phyloP scores from a whole-genome alignment of 306 rosid species.

The Hippophae tibetana region DNA sequence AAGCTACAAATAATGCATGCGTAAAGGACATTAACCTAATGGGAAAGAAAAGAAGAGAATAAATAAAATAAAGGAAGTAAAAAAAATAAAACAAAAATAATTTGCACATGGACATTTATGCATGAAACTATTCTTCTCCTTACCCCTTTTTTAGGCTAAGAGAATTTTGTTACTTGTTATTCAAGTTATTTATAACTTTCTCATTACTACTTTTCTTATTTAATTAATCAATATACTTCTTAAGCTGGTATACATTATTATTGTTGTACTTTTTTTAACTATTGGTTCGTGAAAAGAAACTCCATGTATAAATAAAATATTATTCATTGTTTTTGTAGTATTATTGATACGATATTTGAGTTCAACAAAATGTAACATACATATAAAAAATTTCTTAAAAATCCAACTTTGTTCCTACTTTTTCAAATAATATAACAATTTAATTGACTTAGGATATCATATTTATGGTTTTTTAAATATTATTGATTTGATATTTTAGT shows the following conservation, averaged over 20 bases:
- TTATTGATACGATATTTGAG: too few relatives aligned
- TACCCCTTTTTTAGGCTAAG: slow-evolving; percentile 18
- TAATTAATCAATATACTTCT: too few relatives aligned
- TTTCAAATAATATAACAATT: too few relatives aligned
- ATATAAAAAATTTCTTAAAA: too few relatives aligned
- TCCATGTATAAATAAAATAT: too few relatives aligned
- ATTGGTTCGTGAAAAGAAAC: background rate
- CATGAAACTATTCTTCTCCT: background rate
- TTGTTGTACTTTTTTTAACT: background rate
- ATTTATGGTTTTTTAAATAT: too few relatives aligned
- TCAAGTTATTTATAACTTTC: slow-evolving; percentile 44
- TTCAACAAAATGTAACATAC: too few relatives aligned
- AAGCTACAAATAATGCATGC: slow-evolving; percentile 9
- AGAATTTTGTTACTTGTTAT: slow-evolving; percentile 41
- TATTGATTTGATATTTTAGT: too few relatives aligned
- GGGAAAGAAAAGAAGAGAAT: slow-evolving; percentile 16
- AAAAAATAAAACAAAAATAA: slow-evolving; percentile 21
- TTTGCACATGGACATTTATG: slow-evolving; percentile 5
- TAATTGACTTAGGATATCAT: too few relatives aligned
- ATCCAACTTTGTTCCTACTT: too few relatives aligned
- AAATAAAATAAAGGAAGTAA: slow-evolving; percentile 22
- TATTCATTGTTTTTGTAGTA: too few relatives aligned
- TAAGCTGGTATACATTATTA: background rate
- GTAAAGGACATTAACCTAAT: slow-evolving; percentile 15
- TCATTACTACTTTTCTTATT: background rate